These are phyloP conservation scores for Russula sp. DNA, from an alignment of 768 basidiomycete species.

Conservation along the genomic window DNA sequence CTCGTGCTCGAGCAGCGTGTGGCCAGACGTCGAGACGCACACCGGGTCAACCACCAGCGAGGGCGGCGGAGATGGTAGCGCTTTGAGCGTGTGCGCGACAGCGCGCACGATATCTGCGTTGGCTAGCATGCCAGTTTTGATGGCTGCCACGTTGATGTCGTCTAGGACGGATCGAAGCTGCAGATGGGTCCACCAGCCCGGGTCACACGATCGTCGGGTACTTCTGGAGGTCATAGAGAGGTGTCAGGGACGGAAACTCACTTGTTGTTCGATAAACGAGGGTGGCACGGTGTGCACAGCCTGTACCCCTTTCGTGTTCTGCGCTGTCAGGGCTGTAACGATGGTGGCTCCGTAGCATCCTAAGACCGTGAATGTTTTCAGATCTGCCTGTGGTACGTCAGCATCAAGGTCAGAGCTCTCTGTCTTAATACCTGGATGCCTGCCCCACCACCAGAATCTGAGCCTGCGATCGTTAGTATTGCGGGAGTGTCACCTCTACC, in stretches of 20 bases:
- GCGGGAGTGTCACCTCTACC: conserved; percentile 20
- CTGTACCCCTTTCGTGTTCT: conserved; percentile 83
- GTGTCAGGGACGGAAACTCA: conserved; percentile 26
- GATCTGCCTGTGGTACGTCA: conserved; percentile 53
- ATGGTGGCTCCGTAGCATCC: conserved; percentile 76
- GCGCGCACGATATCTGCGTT: conserved; percentile 45
- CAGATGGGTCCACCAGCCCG: not conserved
- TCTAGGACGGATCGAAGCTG: conserved; percentile 64
- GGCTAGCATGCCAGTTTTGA: conserved; percentile 91
- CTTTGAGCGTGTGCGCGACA: conserved; percentile 47
- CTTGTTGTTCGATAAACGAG: conserved; percentile 70
- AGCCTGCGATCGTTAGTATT: conserved; percentile 69
- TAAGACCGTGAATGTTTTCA: conserved; percentile 76
- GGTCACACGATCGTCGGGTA: not conserved
- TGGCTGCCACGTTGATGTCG: conserved; percentile 61
- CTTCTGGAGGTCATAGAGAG: not conserved
- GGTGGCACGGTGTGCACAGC: conserved; percentile 61
- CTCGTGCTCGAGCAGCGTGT: conserved; percentile 59
- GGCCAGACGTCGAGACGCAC: conserved; percentile 85
- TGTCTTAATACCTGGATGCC: conserved; percentile 72
- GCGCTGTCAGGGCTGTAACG: conserved; percentile 81
- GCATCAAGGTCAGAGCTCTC: not conserved
- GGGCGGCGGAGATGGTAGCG: conserved; percentile 32
- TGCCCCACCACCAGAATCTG: conserved; percentile 80
- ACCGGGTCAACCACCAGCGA: conserved; percentile 82